Base-by-base conservation (phyloP, 2,329 filamentous ascomycete species). In the Tolypocladium tundrense region DNA sequence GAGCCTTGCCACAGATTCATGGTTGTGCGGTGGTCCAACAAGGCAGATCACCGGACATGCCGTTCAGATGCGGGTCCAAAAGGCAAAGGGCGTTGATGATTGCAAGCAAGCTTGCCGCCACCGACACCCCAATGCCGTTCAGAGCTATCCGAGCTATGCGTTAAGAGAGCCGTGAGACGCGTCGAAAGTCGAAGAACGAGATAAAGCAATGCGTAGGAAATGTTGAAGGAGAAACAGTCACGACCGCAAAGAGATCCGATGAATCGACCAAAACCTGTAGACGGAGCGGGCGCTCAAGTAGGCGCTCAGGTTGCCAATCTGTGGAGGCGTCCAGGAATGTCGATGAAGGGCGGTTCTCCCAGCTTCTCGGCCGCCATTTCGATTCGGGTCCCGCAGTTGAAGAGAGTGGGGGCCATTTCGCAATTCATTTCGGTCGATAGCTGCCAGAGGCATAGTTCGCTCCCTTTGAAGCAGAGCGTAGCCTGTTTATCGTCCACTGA, bases 401-500 rank as follows among this genome's bases (percentile, higher is more conserved):
- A 56, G 54, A 55, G 55, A 60, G 55, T 53, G 54, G 53, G 55
- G 57, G 53, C 63, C 60, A 59, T 48, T 64, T 65, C 65, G 68
- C 63, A 66, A 66, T 66, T 72, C 64, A 68, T 57, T 66, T 65
- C 51, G 71, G 69, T 64, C 70, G 70, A 65, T 72, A 70, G 65
- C 63, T 70, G 69, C 71, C 71, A 65, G 72, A 72, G 72, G 71
- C 70, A 66, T 73, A 67, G 70, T 69, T 78, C 77, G 77, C 80
- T 80, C 84, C 85, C 78, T 87, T 88, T 70, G 87, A 88, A 82
- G 86, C 85, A 80, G 88, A 90, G 82, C 87, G 88, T 81, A 90
- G 87, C 86, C 88, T 90, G 84, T 86, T 87, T 72, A 88, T 82
- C 86, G 86, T 82, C 86, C 83, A 88, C 87, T 90, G 86, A 85